phyloP scores from a whole-genome alignment of 163 green algal species.

The Scenedesmus sp. region DNA sequence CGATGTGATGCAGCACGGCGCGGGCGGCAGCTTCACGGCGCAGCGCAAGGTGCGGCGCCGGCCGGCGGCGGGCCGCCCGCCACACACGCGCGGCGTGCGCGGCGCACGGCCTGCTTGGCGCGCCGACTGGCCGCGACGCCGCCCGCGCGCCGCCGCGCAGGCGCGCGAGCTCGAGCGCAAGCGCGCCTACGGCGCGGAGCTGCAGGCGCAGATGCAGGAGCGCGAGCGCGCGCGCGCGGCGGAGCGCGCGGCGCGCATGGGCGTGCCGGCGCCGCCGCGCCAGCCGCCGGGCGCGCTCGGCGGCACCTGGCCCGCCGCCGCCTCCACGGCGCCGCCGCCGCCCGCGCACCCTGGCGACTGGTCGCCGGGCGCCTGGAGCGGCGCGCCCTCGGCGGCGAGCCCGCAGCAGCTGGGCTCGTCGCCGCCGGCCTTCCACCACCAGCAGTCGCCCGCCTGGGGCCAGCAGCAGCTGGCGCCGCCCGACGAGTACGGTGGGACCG shows the following conservation, averaged over 20 bases:
- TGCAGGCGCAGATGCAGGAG: slow-evolving; percentile 46
- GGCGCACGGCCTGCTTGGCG: background rate
- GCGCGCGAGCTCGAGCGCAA: slow-evolving; percentile 33
- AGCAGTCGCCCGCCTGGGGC: background rate
- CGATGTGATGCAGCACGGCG: slow-evolving; percentile 22
- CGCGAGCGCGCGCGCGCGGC: background rate
- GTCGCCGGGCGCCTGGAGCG: too few relatives aligned
- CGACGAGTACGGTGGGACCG: too few relatives aligned
- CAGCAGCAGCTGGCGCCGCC: too few relatives aligned
- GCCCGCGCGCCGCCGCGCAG: background rate
- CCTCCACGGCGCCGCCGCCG: too few relatives aligned
- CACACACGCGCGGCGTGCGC: too few relatives aligned
- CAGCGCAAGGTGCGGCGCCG: slow-evolving; percentile 19
- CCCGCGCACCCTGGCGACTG: too few relatives aligned
- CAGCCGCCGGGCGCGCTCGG: background rate
- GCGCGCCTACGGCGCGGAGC: slow-evolving; percentile 39
- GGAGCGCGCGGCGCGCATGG: slow-evolving; percentile 28
- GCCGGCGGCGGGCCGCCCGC: too few relatives aligned
- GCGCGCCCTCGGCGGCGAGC: too few relatives aligned
- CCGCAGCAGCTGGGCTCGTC: background rate
- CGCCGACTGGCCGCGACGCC: background rate
- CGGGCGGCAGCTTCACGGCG: background rate
- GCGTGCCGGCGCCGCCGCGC: slow-evolving; percentile 4
- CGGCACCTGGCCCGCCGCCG: background rate
- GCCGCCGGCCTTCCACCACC: slow-evolving; percentile 14